phyloP scores from a whole-genome alignment of 306 rosid genomes.

The Lathyrus oleraceus region DNA sequence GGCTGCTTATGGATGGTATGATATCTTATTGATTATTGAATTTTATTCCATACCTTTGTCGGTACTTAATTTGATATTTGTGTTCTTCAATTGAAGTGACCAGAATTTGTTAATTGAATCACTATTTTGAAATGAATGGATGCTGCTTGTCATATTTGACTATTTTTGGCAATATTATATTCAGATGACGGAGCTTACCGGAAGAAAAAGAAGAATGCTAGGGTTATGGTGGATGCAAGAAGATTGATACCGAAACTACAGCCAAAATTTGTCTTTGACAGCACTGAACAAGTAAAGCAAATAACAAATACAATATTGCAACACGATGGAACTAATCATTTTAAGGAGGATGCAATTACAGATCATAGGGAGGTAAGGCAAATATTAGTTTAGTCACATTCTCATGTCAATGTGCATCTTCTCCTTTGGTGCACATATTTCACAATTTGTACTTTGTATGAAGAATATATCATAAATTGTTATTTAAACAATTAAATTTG shows the following conservation, averaged over 20 bases:
- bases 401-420: slow-evolving; percentile 17
- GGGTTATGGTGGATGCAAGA: slow-evolving; percentile 47
- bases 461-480: slow-evolving; percentile 22
- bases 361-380: slow-evolving; percentile 62
- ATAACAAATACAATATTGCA: slow-evolving; percentile 41
- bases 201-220: slow-evolving; percentile 80
- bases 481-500: background rate
- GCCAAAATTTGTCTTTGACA: slow-evolving; percentile 52
- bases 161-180: slow-evolving; percentile 35
- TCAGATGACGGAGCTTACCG: slow-evolving; percentile 70
- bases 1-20: slow-evolving; percentile 94
- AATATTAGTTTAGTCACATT: slow-evolving; percentile 20
- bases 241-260: slow-evolving; percentile 48
- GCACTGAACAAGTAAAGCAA: slow-evolving; percentile 60
- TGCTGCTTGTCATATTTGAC: slow-evolving; percentile 28
- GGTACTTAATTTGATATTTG: slow-evolving; percentile 1
- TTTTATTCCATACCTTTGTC: slow-evolving; percentile 3
- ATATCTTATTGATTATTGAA: slow-evolving; percentile 17
- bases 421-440: slow-evolving; percentile 33
- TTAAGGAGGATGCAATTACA: slow-evolving; percentile 54
- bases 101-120: slow-evolving; percentile 12
- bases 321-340: slow-evolving; percentile 55
- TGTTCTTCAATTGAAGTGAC: slow-evolving; percentile 12
- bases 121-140: slow-evolving; percentile 22
- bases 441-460: background rate